phyloP scores from a whole-genome alignment of 1,284 basidiomycete genomes.

The Athelia sp. region DNA sequence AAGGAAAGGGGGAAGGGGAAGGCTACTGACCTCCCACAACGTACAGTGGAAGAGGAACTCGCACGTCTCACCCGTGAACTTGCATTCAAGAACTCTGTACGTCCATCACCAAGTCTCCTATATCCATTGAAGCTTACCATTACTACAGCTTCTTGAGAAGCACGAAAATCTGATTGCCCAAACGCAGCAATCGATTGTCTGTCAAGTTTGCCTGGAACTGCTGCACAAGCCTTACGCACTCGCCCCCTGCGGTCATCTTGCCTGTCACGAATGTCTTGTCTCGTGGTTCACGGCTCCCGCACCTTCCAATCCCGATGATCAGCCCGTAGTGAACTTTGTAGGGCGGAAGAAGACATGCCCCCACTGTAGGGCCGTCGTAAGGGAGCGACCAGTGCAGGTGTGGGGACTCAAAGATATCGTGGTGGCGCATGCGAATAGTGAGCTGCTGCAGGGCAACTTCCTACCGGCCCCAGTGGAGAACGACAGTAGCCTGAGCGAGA shows the following conservation, averaged over 20 bases:
- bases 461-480: slow-evolving; percentile 10
- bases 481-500: neutral
- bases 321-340: slow-evolving; percentile 10
- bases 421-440: slow-evolving; percentile 42
- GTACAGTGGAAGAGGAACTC: slow-evolving; percentile 25
- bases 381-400: slow-evolving; percentile 61
- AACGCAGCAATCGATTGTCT: slow-evolving; percentile 59
- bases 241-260: slow-evolving; percentile 69
- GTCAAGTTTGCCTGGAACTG: slow-evolving; percentile 71
- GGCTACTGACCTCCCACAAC: neutral
- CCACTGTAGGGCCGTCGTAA: slow-evolving; percentile 60
- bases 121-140: neutral
- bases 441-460: slow-evolving; percentile 34
- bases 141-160: slow-evolving; percentile 24
- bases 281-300: slow-evolving; percentile 61
- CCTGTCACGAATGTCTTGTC: slow-evolving; percentile 67
- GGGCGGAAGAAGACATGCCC: slow-evolving; percentile 65
- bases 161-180: slow-evolving; percentile 46
- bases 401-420: slow-evolving; percentile 71
- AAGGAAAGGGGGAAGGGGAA: neutral
- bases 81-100: slow-evolving; percentile 32
- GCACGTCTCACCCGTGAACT: slow-evolving; percentile 37
- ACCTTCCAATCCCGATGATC: slow-evolving; percentile 14
- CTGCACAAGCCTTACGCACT: slow-evolving; percentile 67
- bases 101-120: slow-evolving; percentile 11